Evolutionary conservation across 2,329 filamentous ascomycete species (phyloP), one percentile per base, ranked within the genome.

Genomic region (Blumeria hordei): DNA sequence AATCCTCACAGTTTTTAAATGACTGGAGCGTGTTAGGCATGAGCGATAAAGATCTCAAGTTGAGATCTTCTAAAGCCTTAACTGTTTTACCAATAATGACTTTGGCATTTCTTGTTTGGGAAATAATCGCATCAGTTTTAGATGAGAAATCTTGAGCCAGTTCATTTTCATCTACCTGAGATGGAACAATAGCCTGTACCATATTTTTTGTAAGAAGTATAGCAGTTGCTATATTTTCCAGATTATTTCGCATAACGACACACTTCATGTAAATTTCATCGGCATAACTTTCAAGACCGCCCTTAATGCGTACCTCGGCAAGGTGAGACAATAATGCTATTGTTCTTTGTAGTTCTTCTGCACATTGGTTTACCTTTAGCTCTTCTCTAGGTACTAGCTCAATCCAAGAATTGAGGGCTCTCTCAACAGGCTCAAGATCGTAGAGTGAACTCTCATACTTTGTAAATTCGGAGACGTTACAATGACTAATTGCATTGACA

Each of bases 341-440:
- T 6, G 85, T 90, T 55, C 84, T 79, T 62, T 90, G 81, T 39
- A 96, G 72, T 64, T 94, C 86, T 28, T 78, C 78, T 0, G 85
- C 81, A 64, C 88, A 88, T 62, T 86, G 82, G 66, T 83, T 79
- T 68, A 90, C 84, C 67, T 88, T 88, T 52, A 96, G 70, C 55
- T 94, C 88, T 61, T 94, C 88, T 54, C 80, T 80, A 59, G 87
- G 81, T 55, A 95, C 67, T 6, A 79, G 79, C 59, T 95, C 88
- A 56, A 96, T 85, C 78, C 88, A 94, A 55, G 76, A 77, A 64
- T 94, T 94, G 53, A 96, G 69, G 0, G 85, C 85, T 56, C 88
- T 77, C 69, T 98, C 92, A 10, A 96, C 86, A 0, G 88, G 87
- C 65, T 94, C 86, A 53, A 96, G 72, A 67, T 96, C 92, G 61